Evolutionary conservation across 2,329 filamentous ascomycete species (phyloP), one percentile per base, ranked within the genome.

Genomic region (Anthostomella pinea): DNA sequence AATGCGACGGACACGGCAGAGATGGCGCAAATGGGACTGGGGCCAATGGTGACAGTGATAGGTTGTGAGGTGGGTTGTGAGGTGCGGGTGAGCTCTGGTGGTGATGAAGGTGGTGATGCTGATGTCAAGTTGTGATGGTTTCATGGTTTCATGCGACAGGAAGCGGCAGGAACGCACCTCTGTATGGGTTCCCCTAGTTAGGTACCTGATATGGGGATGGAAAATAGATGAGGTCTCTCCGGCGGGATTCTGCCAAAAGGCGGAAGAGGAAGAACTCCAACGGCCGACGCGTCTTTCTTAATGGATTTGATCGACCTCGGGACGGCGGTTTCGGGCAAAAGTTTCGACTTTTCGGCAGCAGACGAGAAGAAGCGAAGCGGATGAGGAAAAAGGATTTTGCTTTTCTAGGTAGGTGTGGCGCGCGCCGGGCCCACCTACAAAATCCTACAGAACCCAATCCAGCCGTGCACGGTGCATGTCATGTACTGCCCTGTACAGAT

Each of bases 311-410:
- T n/a, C 20, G 20, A 7, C 10, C 17, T 18, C 27, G 14, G 26
- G 8, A 29, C 16, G 26, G 16, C 5, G 24, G 8, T 20, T 21
- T 27, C 47, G 49, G 49, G 49, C 46, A 50, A 52, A 52, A 33
- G 45, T 50, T 52, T 52, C 35, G 35, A 24, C 30, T 13, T 21
- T 8, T 15, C 11, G 8, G 11, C 17, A 4, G 8, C 20, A 25
- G 23, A 21, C 6, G 16, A 30, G 22, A 23, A 16, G 21, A 16
- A 17, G 22, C 3, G 25, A 23, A 32, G 35, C 42, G 34, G 46
- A 38, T 38, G 38, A 47, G 52, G 52, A 54, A 55, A 56, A 54
- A 54, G 47, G 53, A 54, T 54, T 56, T 55, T 55, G 49, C 47
- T n/a, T n/a, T n/a, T n/a, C n/a, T n/a, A n/a, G n/a, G n/a, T n/a